phyloP scores from a whole-genome alignment of 2,329 filamentous ascomycete genomes.

The Cytospora chrysosperma region DNA sequence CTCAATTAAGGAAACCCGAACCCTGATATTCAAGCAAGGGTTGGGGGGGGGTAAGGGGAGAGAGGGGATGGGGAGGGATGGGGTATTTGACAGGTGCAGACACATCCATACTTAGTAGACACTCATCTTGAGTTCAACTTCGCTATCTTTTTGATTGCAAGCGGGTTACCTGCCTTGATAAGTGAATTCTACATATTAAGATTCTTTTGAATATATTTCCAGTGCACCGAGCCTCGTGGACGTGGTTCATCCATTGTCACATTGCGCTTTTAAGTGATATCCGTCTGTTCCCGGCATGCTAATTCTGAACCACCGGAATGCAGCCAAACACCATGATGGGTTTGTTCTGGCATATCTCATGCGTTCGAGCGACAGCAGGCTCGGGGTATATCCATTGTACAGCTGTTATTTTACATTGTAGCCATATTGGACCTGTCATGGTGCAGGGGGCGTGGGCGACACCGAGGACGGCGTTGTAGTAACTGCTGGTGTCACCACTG shows the following conservation, averaged over 20 bases:
- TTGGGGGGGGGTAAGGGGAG: not conserved
- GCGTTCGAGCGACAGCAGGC: not conserved
- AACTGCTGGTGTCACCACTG: conserved; percentile 34
- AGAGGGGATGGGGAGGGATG: not conserved
- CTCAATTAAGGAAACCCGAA: conserved; percentile 21
- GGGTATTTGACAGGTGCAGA: not conserved
- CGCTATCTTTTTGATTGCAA: not conserved
- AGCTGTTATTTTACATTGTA: conserved; percentile 24
- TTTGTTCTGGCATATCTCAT: not conserved
- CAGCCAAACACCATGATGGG: not conserved
- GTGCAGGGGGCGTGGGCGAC: conserved; percentile 33
- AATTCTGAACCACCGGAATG: not conserved
- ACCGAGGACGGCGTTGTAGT: conserved; percentile 35
- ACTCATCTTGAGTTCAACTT: not conserved
- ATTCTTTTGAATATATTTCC: not conserved
- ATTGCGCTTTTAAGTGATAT: not conserved
- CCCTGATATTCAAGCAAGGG: not conserved
- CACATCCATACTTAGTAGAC: not conserved
- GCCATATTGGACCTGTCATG: conserved; percentile 30
- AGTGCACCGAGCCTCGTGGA: not conserved
- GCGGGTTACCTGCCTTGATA: not conserved
- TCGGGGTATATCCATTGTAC: conserved; percentile 10
- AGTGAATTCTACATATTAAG: not conserved
- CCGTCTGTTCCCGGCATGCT: not conserved
- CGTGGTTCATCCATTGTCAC: not conserved